Evolutionary conservation across 768 basidiomycete species (phyloP), one percentile per base, ranked within the genome.

Genomic region (Myochromella boudieri): DNA sequence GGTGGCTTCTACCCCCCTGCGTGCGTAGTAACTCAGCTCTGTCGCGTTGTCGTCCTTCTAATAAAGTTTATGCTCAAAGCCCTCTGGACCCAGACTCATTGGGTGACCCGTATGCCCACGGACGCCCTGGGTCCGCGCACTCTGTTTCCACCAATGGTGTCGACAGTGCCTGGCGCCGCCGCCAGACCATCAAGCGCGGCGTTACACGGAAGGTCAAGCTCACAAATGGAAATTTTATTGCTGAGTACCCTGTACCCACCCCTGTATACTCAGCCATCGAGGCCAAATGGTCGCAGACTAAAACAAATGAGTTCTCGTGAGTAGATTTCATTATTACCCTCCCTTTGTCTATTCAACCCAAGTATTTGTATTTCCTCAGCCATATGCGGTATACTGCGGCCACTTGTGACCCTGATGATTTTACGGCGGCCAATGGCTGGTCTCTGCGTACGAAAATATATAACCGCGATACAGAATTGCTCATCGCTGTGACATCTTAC

Each of bases 351-450:
- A 25, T 34, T 36, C 37, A 26, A 34, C 20, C 26, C 41, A 40
- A 31, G 24, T n/a, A n/a, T n/a, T n/a, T n/a, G n/a, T n/a, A n/a
- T 15, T 5, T 26, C 37, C 37, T 18, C 50, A 87, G 84, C 26
- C 92, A 97, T 67, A 92, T 97, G 90, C 80, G 93, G 32, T 97
- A 95, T 69, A 94, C 85, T 33, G 94, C 93, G 14, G 92, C 91
- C 14, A 94, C 91, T 1, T 84, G 82, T 60, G 93, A 95, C 60
- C 93, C 93, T 11, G 92, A 95, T 61, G 91, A 94, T 52, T 95
- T 94, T 60, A 69, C 70, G 7, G 80, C 84, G 60, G 86, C 78
- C 8, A 80, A 76, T 55, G 95, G 95, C 26, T 97, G 84, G 78
- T 84, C 87, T 1, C 72, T 98, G 42, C 85, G 95, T 10, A 77